Conservation (phyloP, 768 basidiomycete genomes). For the Amanita inopinata region DNA sequence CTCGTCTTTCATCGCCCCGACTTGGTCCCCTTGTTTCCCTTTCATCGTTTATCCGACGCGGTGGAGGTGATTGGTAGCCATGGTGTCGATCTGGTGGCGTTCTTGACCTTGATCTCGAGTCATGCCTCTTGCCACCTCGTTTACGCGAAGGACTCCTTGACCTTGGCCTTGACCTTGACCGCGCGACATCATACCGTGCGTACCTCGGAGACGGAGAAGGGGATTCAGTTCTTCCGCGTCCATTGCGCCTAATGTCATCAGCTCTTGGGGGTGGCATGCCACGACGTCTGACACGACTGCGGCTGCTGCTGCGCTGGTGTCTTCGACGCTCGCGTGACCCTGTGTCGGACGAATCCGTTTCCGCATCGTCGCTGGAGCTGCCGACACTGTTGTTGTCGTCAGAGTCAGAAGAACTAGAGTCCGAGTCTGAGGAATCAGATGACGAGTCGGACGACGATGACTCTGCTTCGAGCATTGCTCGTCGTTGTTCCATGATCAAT, state of each 20-base stretch:
- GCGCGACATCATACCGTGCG: conserved; percentile 7
- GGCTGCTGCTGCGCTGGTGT: conserved; percentile 12
- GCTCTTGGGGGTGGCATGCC: conserved; percentile 18
- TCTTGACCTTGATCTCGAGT: conserved; percentile 10
- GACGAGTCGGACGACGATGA: conserved; percentile 31
- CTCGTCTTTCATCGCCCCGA: not conserved
- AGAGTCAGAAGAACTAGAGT: conserved; percentile 22
- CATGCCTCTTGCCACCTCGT: conserved; percentile 6
- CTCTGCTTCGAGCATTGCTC: conserved; percentile 73
- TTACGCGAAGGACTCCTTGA: not conserved
- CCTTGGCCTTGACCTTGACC: not conserved
- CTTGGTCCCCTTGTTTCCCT: not conserved
- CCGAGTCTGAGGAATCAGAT: conserved; percentile 28
- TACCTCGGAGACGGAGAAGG: conserved; percentile 18
- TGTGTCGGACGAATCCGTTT: conserved; percentile 18
- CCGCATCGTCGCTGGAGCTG: conserved; percentile 22
- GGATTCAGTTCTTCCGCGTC: conserved; percentile 1
- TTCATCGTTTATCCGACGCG: conserved; percentile 12
- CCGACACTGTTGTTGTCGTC: conserved; percentile 14
- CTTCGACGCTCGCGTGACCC: conserved; percentile 14
- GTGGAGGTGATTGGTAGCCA: conserved; percentile 16
- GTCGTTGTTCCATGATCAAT: conserved; percentile 89
- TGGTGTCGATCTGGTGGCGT: conserved; percentile 9
- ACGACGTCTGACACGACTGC: conserved; percentile 18
- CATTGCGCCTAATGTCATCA: conserved; percentile 14